Percentiles rank a stretch among this genome's conserved stretches.
Evolutionary conservation across 257 asterid species (phyloP).

Genomic region (Ilex aquifolium): DNA sequence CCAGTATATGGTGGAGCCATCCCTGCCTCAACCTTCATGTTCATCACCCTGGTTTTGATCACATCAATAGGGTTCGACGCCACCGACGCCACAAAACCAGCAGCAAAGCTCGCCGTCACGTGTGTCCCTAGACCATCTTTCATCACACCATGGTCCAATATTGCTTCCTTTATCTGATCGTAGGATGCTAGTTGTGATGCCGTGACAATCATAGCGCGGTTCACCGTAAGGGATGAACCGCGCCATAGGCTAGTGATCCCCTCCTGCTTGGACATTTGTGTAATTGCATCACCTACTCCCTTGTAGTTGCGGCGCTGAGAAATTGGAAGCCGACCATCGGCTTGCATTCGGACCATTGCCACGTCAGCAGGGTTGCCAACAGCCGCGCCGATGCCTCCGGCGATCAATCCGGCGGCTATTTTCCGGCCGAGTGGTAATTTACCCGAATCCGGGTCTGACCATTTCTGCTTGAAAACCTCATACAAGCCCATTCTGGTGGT

Average conservation of each 20-base stretch:
- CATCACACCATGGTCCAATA: constrained; percentile 37
- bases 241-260: constrained; percentile 69
- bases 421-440: constrained; percentile 30
- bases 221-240: constrained; percentile 55
- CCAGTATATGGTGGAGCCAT: constrained; percentile 43
- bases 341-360: constrained; percentile 78
- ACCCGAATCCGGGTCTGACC: constrained; percentile 41
- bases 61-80: constrained; percentile 65
- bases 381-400: constrained; percentile 66
- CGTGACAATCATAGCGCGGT: constrained; percentile 69
- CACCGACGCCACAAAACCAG: constrained; percentile 68
- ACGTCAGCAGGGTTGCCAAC: constrained; percentile 76
- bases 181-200: constrained; percentile 68
- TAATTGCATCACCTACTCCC: constrained; percentile 52
- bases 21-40: constrained; percentile 54
- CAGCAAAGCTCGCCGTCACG: constrained; percentile 57
- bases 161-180: constrained; percentile 51
- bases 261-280: constrained; percentile 44
- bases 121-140: constrained; percentile 62
- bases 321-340: constrained; percentile 61
- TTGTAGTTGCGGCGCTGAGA: constrained; percentile 49
- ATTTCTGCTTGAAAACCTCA: constrained; percentile 52
- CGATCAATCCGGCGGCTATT: constrained; percentile 44
- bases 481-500: constrained; percentile 71
- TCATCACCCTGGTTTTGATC: constrained; percentile 70